Base-by-base conservation (phyloP, 225 moss, liverwort and hornwort species). In the Rhytidiadelphus loreus region DNA sequence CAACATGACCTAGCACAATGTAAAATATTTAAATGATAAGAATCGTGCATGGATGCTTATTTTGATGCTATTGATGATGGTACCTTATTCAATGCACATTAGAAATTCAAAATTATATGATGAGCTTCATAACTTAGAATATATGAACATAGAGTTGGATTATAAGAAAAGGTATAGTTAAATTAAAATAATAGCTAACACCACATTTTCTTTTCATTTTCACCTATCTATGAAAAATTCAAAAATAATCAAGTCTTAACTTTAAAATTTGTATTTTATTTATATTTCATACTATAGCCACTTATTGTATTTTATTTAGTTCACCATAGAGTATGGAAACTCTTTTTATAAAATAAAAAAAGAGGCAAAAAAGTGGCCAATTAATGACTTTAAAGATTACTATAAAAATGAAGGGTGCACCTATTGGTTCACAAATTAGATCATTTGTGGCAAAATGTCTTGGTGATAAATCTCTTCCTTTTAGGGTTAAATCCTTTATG, bases 321-420 rank as follows among this genome's bases (percentile, higher is more conserved):
- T 15, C 15, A 26, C 5, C 1, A 3, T 15, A 70, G 15, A 70
- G 4, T 41, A 15, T 41, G 3, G 8, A 41, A 41, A 5, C 26
- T 15, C n/a, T 41, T 41, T 15, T 9, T 70, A 43, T 9, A n/a
- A n/a, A n/a, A n/a, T n/a, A n/a, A n/a, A n/a, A n/a, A n/a, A n/a
- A n/a, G n/a, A 71, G 43, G 43, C 4, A 0, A 26, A 16, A 71
- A 71, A 71, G 2, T 26, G 43, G 9, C 0, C 0, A 0, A 43
- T 26, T 16, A 16, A 43, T 26, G 71, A 43, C 2, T 43, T 9
- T 43, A 26, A 41, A 41, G 14, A 41, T 15, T 41, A 41, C 0
- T 8, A 0, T 39, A 39, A 24, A 41, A 26, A 70, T 71, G 3
- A 71, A 43, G 24, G 13, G 20, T 15, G 9, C 5, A 9, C 9